A percentile compares a stretch with the other conserved stretches of the same genome.
phyloP scores from a whole-genome alignment of 345 rosid species.

The Citrus medica region DNA sequence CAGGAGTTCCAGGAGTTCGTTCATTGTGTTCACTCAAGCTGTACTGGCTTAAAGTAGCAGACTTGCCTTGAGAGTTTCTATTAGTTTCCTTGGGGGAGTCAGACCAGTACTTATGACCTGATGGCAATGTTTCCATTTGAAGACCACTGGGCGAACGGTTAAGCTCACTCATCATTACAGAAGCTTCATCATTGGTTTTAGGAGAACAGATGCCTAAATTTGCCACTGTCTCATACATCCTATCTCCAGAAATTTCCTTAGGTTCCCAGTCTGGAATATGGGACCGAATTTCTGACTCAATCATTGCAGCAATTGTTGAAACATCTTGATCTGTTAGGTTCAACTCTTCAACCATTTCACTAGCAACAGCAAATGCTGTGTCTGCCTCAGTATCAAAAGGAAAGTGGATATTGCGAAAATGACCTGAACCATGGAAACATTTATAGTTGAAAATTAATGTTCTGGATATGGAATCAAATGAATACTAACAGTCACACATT shows the following conservation, averaged over 20 bases:
- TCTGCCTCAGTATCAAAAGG: slow-evolving; percentile 88
- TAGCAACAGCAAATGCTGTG: slow-evolving; percentile 80
- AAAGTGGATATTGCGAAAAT: slow-evolving; percentile 85
- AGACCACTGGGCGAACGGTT: slow-evolving; percentile 35
- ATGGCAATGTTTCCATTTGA: slow-evolving; percentile 69
- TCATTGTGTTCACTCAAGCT: slow-evolving; percentile 20
- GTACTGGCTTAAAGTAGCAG: slow-evolving; percentile 28
- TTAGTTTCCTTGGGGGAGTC: slow-evolving; percentile 51
- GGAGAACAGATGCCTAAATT: slow-evolving; percentile 16
- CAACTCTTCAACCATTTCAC: slow-evolving; percentile 95
- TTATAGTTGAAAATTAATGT: not conserved
- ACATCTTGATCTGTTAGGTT: slow-evolving; percentile 91
- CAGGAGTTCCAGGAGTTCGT: slow-evolving; percentile 13
- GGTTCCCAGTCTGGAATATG: slow-evolving; percentile 73
- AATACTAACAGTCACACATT: not conserved
- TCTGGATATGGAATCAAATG: not conserved
- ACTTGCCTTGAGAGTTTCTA: slow-evolving; percentile 39
- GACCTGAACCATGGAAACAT: slow-evolving; percentile 43
- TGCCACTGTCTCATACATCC: slow-evolving; percentile 11
- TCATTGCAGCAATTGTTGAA: slow-evolving; percentile 67
- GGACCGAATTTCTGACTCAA: slow-evolving; percentile 68
- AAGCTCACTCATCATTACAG: slow-evolving; percentile 18
- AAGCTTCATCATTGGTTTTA: slow-evolving; percentile 25
- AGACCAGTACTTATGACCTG: slow-evolving; percentile 87
- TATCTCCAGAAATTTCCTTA: slow-evolving; percentile 20